Percentiles rank a stretch among this genome's conserved stretches.
Conservation (phyloP, 345 rosid species). For the Mercurialis annua region DNA sequence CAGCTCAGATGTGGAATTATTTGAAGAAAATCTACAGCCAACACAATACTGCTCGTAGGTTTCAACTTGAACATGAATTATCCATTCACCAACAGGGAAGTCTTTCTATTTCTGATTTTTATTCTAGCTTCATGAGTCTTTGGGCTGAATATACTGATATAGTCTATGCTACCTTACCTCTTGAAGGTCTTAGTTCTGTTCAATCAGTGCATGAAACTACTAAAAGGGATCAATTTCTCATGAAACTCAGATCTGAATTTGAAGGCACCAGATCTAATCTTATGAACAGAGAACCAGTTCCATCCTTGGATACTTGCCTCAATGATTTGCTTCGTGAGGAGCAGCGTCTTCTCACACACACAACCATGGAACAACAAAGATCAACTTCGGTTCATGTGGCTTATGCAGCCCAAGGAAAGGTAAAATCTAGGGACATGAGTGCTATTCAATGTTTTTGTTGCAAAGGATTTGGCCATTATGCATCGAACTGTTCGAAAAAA, state of each 20-base stretch:
- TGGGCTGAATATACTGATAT: too few relatives aligned
- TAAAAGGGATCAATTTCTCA: neutral
- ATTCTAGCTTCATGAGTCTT: too few relatives aligned
- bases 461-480: neutral
- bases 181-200: neutral
- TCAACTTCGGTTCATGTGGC: neutral
- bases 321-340: neutral
- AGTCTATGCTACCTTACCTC: too few relatives aligned
- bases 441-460: neutral
- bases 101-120: too few relatives aligned
- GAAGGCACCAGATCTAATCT: neutral
- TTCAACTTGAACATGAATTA: too few relatives aligned
- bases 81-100: too few relatives aligned
- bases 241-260: too few relatives aligned
- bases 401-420: constrained; percentile 2
- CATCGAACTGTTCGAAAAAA: too few relatives aligned
- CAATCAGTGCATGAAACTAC: neutral
- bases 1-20: neutral
- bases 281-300: neutral
- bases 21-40: neutral
- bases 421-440: neutral
- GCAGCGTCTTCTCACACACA: too few relatives aligned
- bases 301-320: neutral
- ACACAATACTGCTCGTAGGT: neutral
- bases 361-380: neutral